These are phyloP conservation scores for Pleurotus platypus DNA, from an alignment of 768 basidiomycete genomes.

Conservation along the genomic window DNA sequence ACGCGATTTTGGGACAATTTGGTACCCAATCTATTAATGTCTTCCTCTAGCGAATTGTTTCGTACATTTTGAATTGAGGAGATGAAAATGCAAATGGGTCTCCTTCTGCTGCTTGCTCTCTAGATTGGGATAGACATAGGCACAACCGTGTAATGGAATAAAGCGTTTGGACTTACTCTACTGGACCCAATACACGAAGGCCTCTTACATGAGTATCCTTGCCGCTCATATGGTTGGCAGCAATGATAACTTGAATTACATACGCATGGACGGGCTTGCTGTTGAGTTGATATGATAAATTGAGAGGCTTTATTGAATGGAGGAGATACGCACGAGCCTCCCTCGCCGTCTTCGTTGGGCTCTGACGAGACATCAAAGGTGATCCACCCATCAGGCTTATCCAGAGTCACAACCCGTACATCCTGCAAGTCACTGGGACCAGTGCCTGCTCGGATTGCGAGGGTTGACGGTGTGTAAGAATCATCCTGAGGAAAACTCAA, in stretches of 20 bases:
- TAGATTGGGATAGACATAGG: conserved; percentile 14
- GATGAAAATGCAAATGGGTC: conserved; percentile 73
- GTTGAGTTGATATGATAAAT: conserved; percentile 7
- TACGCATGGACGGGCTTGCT: conserved; percentile 90
- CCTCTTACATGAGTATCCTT: conserved; percentile 99
- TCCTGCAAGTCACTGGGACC: conserved; percentile 91
- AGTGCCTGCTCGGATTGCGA: conserved; percentile 90
- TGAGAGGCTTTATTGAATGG: neutral
- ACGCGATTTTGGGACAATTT: neutral
- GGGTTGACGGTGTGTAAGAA: conserved; percentile 92
- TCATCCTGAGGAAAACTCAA: conserved; percentile 85
- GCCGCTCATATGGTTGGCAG: conserved; percentile 96
- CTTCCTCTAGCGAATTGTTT: conserved; percentile 58
- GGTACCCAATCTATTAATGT: neutral
- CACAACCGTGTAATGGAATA: neutral
- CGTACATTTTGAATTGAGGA: conserved; percentile 70
- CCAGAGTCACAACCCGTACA: conserved; percentile 77
- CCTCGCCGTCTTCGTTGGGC: conserved; percentile 69
- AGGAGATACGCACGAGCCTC: conserved; percentile 56
- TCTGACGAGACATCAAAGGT: conserved; percentile 83
- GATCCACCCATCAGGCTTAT: conserved; percentile 94
- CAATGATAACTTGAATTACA: conserved; percentile 84
- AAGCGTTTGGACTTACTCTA: conserved; percentile 47
- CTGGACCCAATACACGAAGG: conserved; percentile 79
- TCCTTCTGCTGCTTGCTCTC: conserved; percentile 49